Percentiles rank a stretch among this genome's conserved stretches.
phyloP scores from a whole-genome alignment of 805 yeast genomes.

The Saccharomyces eubayanus region DNA sequence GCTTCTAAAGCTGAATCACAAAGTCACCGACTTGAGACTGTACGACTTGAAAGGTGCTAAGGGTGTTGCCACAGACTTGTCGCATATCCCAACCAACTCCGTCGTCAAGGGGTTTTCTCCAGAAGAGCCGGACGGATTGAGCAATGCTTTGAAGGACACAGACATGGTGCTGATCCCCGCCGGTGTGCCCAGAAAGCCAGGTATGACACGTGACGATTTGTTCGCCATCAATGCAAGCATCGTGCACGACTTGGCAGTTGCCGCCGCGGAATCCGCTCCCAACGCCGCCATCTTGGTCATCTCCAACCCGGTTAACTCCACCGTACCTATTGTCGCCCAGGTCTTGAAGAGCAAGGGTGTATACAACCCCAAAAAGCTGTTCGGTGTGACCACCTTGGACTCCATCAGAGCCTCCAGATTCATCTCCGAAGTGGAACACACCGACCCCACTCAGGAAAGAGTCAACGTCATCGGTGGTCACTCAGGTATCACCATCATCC shows the following conservation, averaged over 20 bases:
- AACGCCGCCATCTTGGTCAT: conserved; percentile 75
- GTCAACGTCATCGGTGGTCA: conserved; percentile 95
- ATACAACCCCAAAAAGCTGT: conserved; percentile 84
- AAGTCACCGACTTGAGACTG: conserved; percentile 76
- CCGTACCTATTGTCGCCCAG: conserved; percentile 94
- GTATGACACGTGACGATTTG: conserved; percentile 96
- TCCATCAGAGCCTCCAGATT: conserved; percentile 84
- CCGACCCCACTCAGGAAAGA: conserved; percentile 66
- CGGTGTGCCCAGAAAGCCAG: conserved; percentile 97
- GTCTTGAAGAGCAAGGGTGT: conserved; percentile 77
- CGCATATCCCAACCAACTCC: conserved; percentile 90
- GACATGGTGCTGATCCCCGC: conserved; percentile 91
- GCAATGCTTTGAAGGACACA: conserved; percentile 59
- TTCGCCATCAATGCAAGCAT: conserved; percentile 94
- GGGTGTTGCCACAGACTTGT: conserved; percentile 94
- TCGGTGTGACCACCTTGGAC: conserved; percentile 95
- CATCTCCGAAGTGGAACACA: conserved; percentile 43
- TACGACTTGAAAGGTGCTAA: conserved; percentile 89
- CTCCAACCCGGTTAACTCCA: conserved; percentile 95
- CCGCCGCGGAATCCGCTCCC: conserved; percentile 75
- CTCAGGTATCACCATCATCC: conserved; percentile 94
- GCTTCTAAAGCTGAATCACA: conserved; percentile 77
- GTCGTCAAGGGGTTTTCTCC: conserved; percentile 83
- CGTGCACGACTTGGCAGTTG: conserved; percentile 85
- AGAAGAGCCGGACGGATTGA: conserved; percentile 59